Evolutionary conservation across 2,329 filamentous ascomycete genomes (phyloP), one percentile per base, ranked within the genome.

Genomic region (Ophiostoma ips): DNA sequence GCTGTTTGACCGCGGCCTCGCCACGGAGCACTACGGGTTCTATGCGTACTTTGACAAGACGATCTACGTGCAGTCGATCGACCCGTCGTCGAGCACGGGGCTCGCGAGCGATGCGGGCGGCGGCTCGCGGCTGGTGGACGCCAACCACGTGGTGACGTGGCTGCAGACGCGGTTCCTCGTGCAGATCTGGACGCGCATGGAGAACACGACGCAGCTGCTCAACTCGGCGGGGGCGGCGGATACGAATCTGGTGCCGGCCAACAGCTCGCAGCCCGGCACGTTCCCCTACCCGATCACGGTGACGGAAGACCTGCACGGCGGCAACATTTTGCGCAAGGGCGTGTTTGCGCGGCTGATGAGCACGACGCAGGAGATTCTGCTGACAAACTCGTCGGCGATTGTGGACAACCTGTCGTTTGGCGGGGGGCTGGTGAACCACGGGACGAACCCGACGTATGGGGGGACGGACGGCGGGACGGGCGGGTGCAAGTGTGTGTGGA

Each of bases 21-120:
- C 75, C 2, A 83, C 82, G 0, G 90, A 96, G 63, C 87, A 95
- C 66, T 95, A 94, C 64, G 87, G 87, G 2, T 95, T 95, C 67
- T 95, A 95, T 68, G 85, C 77, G 1, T 94, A 95, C 70, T 96
- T 85, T 64, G 81, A 88, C 66, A 86, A 88, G 56, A 84, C 83
- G 9, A 86, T 94, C 55, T 94, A 90, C 68, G 71, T 94, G 54
- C 79, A 81, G 57, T 80, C 78, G 15, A 67, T 72, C 11, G 46
- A 40, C 13, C 21, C 35, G 1, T 60, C 61, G 13, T 61, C 67
- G n/a, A 34, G 37, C n/a, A 19, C 18, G 62, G 34, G 46, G 1
- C 63, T 70, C 2, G 65, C 70, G 1, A 65, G 70, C 24, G 78
- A 82, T 56, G 58, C 67, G 43, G 65, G 76, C 53, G 79, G 79